Percentiles rank a stretch among this genome's conserved stretches.
phyloP scores from a whole-genome alignment of 345 rosid genomes.

The Noccaea caerulescens region DNA sequence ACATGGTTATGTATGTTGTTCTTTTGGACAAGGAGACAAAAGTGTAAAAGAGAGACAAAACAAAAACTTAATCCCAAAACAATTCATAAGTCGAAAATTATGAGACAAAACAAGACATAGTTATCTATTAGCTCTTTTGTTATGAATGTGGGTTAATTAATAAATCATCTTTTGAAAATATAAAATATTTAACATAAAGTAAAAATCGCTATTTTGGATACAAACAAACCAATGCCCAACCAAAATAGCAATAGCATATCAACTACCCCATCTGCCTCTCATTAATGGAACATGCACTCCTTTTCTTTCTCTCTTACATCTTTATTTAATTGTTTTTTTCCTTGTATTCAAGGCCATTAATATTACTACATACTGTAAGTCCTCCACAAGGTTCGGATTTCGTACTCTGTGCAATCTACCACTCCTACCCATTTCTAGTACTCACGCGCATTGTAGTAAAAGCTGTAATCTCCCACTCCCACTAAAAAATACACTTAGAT shows the following conservation, averaged over 20 bases:
- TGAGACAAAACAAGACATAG: conserved; percentile 18
- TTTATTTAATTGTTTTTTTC: background rate
- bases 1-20: background rate
- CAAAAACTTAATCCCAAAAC: background rate
- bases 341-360: background rate
- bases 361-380: conserved; percentile 16
- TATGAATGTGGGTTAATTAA: background rate
- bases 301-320: background rate
- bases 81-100: conserved; percentile 17
- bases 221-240: conserved; percentile 34
- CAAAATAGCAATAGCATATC: conserved; percentile 40
- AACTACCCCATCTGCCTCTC: conserved; percentile 44
- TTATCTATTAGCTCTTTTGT: background rate
- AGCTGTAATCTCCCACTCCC: background rate
- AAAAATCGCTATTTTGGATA: conserved; percentile 24
- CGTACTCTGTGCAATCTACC: conserved; percentile 10
- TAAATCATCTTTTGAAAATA: background rate
- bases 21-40: conserved; percentile 18
- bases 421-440: conserved; percentile 24
- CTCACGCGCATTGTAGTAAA: conserved; percentile 30
- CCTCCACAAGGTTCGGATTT: conserved; percentile 39
- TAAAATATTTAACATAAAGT: background rate
- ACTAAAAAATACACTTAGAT: background rate
- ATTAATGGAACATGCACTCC: conserved; percentile 41
- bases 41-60: conserved; percentile 4